These are phyloP conservation scores for Mortierella sp. DNA, from an alignment of 371 early-diverging fungal genomes.

Conservation along the genomic window DNA sequence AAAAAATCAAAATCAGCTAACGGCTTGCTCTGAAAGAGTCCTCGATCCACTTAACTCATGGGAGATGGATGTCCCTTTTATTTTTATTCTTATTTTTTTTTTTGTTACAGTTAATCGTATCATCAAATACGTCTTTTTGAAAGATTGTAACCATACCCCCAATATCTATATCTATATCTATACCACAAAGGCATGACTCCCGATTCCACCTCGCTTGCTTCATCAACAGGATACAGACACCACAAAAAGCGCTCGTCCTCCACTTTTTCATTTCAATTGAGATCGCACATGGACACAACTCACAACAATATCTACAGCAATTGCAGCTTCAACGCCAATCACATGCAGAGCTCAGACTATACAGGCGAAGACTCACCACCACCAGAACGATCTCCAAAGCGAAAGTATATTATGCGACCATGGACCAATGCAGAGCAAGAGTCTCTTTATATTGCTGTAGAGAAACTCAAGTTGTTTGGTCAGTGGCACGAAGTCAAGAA, in stretches of 20 bases:
- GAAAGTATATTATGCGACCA: slow-evolving; percentile 21
- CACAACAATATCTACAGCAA: not conserved
- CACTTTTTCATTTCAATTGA: slow-evolving; percentile 4
- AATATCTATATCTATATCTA: slow-evolving; percentile 1
- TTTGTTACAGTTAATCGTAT: not conserved
- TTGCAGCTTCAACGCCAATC: not conserved
- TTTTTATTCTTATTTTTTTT: not conserved
- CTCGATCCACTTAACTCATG: not conserved
- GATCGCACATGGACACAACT: slow-evolving; percentile 7
- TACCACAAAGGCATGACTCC: slow-evolving; percentile 6
- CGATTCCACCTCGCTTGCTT: not conserved
- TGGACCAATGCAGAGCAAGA: slow-evolving; percentile 53
- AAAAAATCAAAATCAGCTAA: slow-evolving; percentile 10
- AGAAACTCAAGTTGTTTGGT: slow-evolving; percentile 32
- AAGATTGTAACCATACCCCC: not conserved
- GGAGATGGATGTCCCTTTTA: slow-evolving; percentile 11
- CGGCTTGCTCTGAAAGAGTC: slow-evolving; percentile 15
- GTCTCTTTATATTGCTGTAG: slow-evolving; percentile 43
- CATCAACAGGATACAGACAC: slow-evolving; percentile 9
- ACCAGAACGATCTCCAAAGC: slow-evolving; percentile 14
- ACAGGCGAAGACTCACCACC: not conserved
- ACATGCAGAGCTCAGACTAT: not conserved
- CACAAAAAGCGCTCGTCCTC: slow-evolving; percentile 32
- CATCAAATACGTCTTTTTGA: not conserved
- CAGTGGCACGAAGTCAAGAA: slow-evolving; percentile 30